Evolutionary conservation across 306 rosid genomes (phyloP).

Genomic region (Begonia fuchsioides): DNA sequence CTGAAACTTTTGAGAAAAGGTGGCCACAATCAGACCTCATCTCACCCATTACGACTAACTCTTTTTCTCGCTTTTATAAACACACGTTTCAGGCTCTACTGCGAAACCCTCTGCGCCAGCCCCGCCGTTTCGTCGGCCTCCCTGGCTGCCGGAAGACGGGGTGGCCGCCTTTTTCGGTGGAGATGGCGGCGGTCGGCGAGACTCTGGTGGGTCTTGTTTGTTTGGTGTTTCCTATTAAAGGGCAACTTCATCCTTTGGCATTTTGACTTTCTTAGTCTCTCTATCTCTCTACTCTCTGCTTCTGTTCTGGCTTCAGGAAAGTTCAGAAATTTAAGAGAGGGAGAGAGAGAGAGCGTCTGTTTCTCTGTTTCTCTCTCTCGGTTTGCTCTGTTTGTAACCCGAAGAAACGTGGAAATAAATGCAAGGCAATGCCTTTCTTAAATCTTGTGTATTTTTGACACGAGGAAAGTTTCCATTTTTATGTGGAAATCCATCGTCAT

Average conservation of each 20-base stretch:
- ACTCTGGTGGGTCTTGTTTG: too few species aligned
- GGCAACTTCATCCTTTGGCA: slow-evolving; percentile 99
- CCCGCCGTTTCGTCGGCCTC: slow-evolving; percentile 20
- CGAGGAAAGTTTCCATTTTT: too few species aligned
- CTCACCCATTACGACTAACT: slow-evolving; percentile 30
- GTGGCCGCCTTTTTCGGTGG: slow-evolving; percentile 3
- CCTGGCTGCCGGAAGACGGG: slow-evolving; percentile 2
- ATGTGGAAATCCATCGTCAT: too few species aligned
- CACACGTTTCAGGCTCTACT: slow-evolving; percentile 25
- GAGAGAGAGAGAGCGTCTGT: slow-evolving; percentile 3
- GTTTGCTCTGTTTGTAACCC: slow-evolving; percentile 4
- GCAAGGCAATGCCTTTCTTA: too few species aligned
- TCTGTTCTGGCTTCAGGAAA: slow-evolving; percentile 15
- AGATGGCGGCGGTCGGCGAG: slow-evolving; percentile 2
- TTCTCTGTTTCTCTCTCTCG: background rate
- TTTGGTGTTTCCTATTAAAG: slow-evolving; percentile 35
- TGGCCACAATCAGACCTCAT: slow-evolving; percentile 34
- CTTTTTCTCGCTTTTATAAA: slow-evolving; percentile 23
- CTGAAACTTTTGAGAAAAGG: slow-evolving; percentile 33
- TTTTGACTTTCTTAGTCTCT: slow-evolving; percentile 19
- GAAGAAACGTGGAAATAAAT: background rate
- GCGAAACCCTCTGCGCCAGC: slow-evolving; percentile 34
- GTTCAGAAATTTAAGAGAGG: slow-evolving; percentile 7
- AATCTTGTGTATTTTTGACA: too few species aligned
- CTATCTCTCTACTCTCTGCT: too few species aligned